Evolutionary conservation across 352 stramenopile species (phyloP), one percentile per base, ranked within the genome.

Genomic region (Phytophthora nicotianae): DNA sequence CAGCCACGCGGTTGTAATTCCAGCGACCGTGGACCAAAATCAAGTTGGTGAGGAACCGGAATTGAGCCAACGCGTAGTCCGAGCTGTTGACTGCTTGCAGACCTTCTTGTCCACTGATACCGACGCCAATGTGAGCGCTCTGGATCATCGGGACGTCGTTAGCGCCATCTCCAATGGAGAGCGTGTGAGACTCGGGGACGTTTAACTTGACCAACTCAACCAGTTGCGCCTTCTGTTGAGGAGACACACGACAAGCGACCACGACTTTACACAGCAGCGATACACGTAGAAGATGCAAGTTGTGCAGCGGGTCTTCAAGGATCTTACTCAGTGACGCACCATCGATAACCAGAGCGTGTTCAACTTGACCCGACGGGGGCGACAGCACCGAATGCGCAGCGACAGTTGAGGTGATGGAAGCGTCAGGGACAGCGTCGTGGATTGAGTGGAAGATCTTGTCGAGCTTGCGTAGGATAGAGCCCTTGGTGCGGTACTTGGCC

Each of bases 41-140:
- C 38, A 96, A 72, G 19, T 75, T 76, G 27, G 72, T 78, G 16
- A 96, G 50, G 65, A 91, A 95, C 0, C 82, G 77, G 62, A 96
- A 96, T 50, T 96, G 88, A 2, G 74, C 86, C 14, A 96, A 38
- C 8, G 88, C 81, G 50, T 94, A 96, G 52, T 96, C 88, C 0
- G 80, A 92, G 53, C 78, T 92, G 65, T 96, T 96, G 6, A 95
- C 88, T 8, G 88, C 98, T 71, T 99, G 97, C 58, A 98, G 93
- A 16, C 98, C 98, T 70, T 99, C 98, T 67, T 99, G 90, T 9
- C 98, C 98, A 43, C 94, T 99, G 62, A 99, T 97, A 24, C 90
- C 89, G 20, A 97, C 77, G 14, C 90, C 90, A 29, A 97, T 90
- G 41, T 97, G 90, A 13, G 90, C 90, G 51, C 81, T 88, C 33